These are phyloP conservation scores for Gryganskiella cystojenkinii DNA, from an alignment of 192 early-diverging fungal species.

Conservation along the genomic window DNA sequence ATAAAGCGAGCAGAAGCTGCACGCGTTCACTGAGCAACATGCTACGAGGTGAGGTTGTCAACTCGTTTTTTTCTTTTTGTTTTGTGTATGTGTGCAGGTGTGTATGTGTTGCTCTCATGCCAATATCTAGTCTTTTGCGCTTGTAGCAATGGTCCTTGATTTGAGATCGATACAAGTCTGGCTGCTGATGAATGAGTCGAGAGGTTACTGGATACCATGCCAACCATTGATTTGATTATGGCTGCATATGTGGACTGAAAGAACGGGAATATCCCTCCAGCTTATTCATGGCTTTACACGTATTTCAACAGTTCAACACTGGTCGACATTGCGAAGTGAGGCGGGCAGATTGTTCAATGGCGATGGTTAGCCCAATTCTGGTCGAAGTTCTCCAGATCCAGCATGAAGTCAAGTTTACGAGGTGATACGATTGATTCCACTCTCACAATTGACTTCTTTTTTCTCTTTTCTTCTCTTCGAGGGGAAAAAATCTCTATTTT, in stretches of 20 bases:
- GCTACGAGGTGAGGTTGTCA: conserved; percentile 4
- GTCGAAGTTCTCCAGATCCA: conserved; percentile 13
- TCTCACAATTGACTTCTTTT: background rate
- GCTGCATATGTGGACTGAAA: conserved; percentile 13
- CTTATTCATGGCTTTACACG: conserved; percentile 15
- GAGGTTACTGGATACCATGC: conserved; percentile 2
- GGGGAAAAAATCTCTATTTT: background rate
- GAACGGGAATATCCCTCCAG: background rate
- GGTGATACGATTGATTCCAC: background rate
- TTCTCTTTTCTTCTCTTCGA: background rate
- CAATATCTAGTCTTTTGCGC: background rate
- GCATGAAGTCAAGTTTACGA: conserved; percentile 17
- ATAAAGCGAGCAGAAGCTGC: conserved; percentile 10
- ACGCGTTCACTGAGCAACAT: background rate
- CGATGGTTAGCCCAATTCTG: conserved; percentile 17
- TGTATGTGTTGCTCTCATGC: background rate
- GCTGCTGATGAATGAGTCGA: background rate
- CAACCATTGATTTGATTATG: conserved; percentile 8
- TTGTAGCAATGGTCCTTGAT: conserved; percentile 2
- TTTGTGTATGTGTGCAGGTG: no score
- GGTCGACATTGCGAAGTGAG: conserved; percentile 13
- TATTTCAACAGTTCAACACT: conserved; percentile 10
- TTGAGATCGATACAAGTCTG: background rate
- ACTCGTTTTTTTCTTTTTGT: conserved; percentile 1
- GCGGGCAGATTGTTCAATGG: conserved; percentile 12